A percentile compares a stretch with the other conserved stretches of the same genome.
Conservation (phyloP, 768 basidiomycete species). For the Coprinopsis sp. region DNA sequence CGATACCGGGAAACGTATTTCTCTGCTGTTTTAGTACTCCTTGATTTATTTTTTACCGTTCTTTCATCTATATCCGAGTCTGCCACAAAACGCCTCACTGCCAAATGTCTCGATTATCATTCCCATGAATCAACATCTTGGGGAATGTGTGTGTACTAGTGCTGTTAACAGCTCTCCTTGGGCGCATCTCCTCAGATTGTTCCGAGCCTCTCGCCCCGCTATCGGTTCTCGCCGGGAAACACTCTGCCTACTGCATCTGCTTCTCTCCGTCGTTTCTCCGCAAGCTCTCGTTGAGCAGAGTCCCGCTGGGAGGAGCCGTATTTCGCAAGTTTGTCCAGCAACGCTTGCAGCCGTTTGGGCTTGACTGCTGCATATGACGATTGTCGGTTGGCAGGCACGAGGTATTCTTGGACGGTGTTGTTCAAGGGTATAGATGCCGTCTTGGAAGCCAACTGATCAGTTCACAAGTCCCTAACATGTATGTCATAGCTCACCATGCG, state of each 20-base stretch:
- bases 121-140: too few species aligned
- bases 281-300: slow-evolving; percentile 52
- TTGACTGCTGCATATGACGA: slow-evolving; percentile 62
- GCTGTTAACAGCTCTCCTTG: too few species aligned
- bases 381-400: slow-evolving; percentile 66
- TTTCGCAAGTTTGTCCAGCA: slow-evolving; percentile 76
- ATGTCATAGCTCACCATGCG: slow-evolving; percentile 50
- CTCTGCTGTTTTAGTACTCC: slow-evolving; percentile 36
- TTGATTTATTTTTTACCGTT: slow-evolving; percentile 31
- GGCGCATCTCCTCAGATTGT: too few species aligned
- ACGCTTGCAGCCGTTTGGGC: slow-evolving; percentile 63
- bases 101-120: background rate
- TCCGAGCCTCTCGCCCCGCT: slow-evolving; percentile 14
- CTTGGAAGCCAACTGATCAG: slow-evolving; percentile 29
- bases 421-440: slow-evolving; percentile 68
- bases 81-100: too few species aligned
- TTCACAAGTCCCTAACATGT: slow-evolving; percentile 3
- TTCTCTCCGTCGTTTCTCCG: slow-evolving; percentile 70
- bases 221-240: slow-evolving; percentile 65
- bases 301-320: slow-evolving; percentile 64
- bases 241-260: slow-evolving; percentile 73
- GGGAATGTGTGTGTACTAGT: too few species aligned
- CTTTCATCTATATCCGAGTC: slow-evolving; percentile 17
- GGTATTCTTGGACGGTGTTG: slow-evolving; percentile 74
- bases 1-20: slow-evolving; percentile 54